Conservation (phyloP, 2,329 filamentous ascomycete species). For the Sordariomycetes sp. region DNA sequence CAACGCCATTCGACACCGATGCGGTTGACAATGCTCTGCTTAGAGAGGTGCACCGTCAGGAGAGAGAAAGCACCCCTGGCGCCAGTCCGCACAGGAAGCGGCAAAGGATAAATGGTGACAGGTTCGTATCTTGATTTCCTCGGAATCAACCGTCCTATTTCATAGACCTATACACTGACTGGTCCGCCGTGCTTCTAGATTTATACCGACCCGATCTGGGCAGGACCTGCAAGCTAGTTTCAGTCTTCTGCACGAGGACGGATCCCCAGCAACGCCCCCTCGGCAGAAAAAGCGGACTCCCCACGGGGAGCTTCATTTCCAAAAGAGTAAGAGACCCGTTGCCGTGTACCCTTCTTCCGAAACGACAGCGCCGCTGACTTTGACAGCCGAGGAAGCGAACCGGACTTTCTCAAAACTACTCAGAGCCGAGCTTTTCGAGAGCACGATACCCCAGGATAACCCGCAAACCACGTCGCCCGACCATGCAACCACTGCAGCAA, state of each 20-base stretch:
- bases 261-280: slow-evolving; percentile 83
- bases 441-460: slow-evolving; percentile 72
- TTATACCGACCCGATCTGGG: slow-evolving; percentile 88
- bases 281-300: slow-evolving; percentile 75
- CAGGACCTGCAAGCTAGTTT: slow-evolving; percentile 92
- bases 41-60: slow-evolving; percentile 38
- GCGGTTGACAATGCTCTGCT: slow-evolving; percentile 38
- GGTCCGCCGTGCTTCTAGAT: slow-evolving; percentile 42
- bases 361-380: not conserved
- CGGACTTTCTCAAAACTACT: slow-evolving; percentile 81
- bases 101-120: slow-evolving; percentile 49
- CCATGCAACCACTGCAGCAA: slow-evolving; percentile 37
- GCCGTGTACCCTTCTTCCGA: not conserved
- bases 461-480: slow-evolving; percentile 53
- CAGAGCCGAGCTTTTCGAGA: slow-evolving; percentile 85
- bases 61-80: slow-evolving; percentile 39
- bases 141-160: not conserved
- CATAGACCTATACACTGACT: not conserved
- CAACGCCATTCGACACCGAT: slow-evolving; percentile 34
- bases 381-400: slow-evolving; percentile 79
- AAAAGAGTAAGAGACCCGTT: slow-evolving; percentile 57
- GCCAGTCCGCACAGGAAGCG: slow-evolving; percentile 48
- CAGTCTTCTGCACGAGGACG: slow-evolving; percentile 83
- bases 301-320: slow-evolving; percentile 86
- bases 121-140: slow-evolving; percentile 28